Conservation (phyloP, 805 yeast genomes). For the Zygosaccharomyces kombuchaensis region DNA sequence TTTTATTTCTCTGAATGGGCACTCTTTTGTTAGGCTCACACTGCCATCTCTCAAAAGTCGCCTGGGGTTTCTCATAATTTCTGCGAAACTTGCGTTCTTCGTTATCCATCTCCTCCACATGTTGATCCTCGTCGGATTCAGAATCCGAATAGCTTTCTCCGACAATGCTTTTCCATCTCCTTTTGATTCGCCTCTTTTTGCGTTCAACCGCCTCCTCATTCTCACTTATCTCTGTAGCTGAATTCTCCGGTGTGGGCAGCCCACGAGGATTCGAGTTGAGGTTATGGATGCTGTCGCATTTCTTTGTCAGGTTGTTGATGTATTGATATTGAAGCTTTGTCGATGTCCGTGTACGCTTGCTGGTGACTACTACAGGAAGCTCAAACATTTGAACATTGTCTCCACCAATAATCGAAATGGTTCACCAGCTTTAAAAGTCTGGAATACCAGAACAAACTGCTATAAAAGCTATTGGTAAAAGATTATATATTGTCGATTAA, state of each 20-base stretch:
- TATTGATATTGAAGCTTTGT: constrained; percentile 31
- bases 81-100: constrained; percentile 26
- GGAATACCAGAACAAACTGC: neutral
- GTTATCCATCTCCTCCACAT: constrained; percentile 9
- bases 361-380: constrained; percentile 20
- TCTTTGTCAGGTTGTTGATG: constrained; percentile 20
- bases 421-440: neutral
- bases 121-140: constrained; percentile 17
- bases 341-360: constrained; percentile 16
- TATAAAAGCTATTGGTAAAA: neutral
- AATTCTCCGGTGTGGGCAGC: constrained; percentile 26
- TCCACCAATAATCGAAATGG: neutral
- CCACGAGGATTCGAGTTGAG: constrained; percentile 5
- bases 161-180: constrained; percentile 21
- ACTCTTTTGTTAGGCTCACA: constrained; percentile 12
- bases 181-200: constrained; percentile 18
- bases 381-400: constrained; percentile 25
- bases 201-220: constrained; percentile 14
- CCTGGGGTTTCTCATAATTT: constrained; percentile 32
- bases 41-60: constrained; percentile 32
- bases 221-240: constrained; percentile 25
- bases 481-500: neutral
- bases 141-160: constrained; percentile 19
- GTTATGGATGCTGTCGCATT: constrained; percentile 12
- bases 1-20: constrained; percentile 19